These are phyloP conservation scores for Lepidopterella palustris DNA, from an alignment of 495 filamentous ascomycete species.

Conservation along the genomic window DNA sequence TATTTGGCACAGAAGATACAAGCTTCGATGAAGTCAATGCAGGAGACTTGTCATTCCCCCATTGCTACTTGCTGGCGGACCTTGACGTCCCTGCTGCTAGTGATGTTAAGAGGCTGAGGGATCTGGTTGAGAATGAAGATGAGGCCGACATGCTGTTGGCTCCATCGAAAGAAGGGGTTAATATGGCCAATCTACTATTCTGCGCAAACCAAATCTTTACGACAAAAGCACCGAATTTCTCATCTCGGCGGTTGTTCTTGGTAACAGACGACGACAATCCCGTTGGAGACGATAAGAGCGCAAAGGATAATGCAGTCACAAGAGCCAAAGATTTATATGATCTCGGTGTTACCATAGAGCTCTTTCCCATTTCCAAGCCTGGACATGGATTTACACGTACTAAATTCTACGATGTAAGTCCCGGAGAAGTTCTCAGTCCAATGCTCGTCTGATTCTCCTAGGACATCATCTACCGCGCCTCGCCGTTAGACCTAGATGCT, in stretches of 20 bases:
- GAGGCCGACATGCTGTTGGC: constrained; percentile 56
- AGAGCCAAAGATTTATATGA: constrained; percentile 95
- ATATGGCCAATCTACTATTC: constrained; percentile 88
- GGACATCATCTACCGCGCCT: constrained; percentile 40
- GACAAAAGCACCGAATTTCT: constrained; percentile 88
- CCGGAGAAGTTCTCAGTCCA: background rate
- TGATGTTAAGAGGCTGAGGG: constrained; percentile 74
- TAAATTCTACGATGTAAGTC: constrained; percentile 83
- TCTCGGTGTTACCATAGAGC: constrained; percentile 83
- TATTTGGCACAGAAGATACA: constrained; percentile 84
- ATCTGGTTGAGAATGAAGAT: constrained; percentile 67
- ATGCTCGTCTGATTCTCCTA: constrained; percentile 22
- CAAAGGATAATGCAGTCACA: constrained; percentile 69
- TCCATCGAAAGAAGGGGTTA: constrained; percentile 55
- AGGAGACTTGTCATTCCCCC: constrained; percentile 64
- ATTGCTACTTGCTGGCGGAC: constrained; percentile 89
- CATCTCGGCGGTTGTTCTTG: constrained; percentile 84
- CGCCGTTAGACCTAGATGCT: constrained; percentile 60
- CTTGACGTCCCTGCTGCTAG: constrained; percentile 79
- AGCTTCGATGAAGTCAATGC: constrained; percentile 58
- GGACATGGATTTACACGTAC: constrained; percentile 71
- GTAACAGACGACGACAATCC: constrained; percentile 94
- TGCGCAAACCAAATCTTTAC: constrained; percentile 96
- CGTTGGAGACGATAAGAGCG: constrained; percentile 60
- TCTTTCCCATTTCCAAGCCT: constrained; percentile 79